Conservation (phyloP, 192 early-diverging fungal genomes). For the Powellomyces hirtus region DNA sequence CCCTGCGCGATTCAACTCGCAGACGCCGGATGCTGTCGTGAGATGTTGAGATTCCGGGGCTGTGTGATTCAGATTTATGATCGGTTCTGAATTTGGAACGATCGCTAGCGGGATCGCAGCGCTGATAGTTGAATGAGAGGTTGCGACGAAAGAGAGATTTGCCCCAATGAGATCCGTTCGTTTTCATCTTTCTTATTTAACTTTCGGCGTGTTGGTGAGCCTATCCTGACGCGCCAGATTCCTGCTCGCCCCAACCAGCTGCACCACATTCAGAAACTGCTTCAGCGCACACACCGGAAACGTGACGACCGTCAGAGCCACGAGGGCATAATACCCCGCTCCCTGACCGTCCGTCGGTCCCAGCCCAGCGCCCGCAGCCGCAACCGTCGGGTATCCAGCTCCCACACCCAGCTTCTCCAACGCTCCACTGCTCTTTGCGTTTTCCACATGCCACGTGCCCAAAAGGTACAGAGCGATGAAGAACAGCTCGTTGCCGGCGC, state of each 20-base stretch:
- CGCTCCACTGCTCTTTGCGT: slow-evolving; percentile 6
- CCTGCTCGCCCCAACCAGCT: slow-evolving; percentile 83
- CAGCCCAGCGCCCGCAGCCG: slow-evolving; percentile 7
- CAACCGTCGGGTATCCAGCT: slow-evolving; percentile 8
- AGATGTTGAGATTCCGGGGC: too few species aligned
- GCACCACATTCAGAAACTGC: slow-evolving; percentile 91
- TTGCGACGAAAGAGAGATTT: too few species aligned
- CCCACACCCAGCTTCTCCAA: slow-evolving; percentile 4
- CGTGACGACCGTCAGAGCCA: slow-evolving; percentile 33
- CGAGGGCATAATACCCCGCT: slow-evolving; percentile 2
- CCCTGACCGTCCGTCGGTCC: slow-evolving; percentile 14
- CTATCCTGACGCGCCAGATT: slow-evolving; percentile 70
- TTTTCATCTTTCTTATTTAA: neutral
- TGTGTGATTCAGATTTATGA: too few species aligned
- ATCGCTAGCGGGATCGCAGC: too few species aligned
- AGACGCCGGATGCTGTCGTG: too few species aligned
- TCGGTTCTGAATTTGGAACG: too few species aligned
- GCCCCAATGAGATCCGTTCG: too few species aligned
- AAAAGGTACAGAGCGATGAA: slow-evolving; percentile 81
- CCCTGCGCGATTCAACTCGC: too few species aligned
- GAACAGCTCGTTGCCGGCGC: slow-evolving; percentile 88
- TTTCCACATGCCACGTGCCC: slow-evolving; percentile 8
- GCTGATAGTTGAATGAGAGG: too few species aligned
- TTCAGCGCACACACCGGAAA: slow-evolving; percentile 82
- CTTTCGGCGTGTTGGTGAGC: neutral